These are phyloP conservation scores for Penicillium freii DNA, from an alignment of 2,329 filamentous ascomycete genomes.

Conservation along the genomic window DNA sequence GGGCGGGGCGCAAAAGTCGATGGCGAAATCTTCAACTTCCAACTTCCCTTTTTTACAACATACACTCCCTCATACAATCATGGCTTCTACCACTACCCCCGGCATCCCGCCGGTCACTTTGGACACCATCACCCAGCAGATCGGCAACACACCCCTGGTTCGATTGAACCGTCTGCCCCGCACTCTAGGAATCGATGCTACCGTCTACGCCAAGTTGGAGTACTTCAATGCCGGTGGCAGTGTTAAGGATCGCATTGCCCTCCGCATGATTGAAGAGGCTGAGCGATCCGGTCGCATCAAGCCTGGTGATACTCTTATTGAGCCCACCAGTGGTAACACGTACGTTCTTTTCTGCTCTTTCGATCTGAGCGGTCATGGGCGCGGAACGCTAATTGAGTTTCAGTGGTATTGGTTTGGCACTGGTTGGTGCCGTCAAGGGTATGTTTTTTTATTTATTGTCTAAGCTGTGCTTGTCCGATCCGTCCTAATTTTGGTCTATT, in stretches of 20 bases:
- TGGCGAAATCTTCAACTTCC: conserved; percentile 16
- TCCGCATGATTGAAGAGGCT: conserved; percentile 96
- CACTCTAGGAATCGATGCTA: conserved; percentile 81
- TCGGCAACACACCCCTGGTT: conserved; percentile 94
- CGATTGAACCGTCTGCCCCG: conserved; percentile 90
- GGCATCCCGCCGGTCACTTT: conserved; percentile 56
- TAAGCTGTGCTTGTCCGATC: neutral
- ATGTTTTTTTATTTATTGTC: conserved; percentile 4
- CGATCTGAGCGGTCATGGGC: neutral
- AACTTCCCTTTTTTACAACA: neutral
- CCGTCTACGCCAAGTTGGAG: conserved; percentile 88
- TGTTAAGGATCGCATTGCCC: conserved; percentile 90
- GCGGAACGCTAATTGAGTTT: neutral
- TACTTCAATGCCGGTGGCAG: conserved; percentile 92
- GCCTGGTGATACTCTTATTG: conserved; percentile 94
- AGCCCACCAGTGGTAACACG: conserved; percentile 97
- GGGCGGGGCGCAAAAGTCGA: conserved; percentile 19
- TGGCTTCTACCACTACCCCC: conserved; percentile 51
- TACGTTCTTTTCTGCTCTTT: conserved; percentile 26
- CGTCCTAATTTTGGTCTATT: neutral
- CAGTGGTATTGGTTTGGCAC: conserved; percentile 83
- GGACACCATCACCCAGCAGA: conserved; percentile 76
- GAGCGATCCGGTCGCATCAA: conserved; percentile 90
- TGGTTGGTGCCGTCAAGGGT: conserved; percentile 89
- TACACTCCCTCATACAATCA: conserved; percentile 24